phyloP scores from a whole-genome alignment of 2,329 filamentous ascomycete species.

The Gremmenia infestans region DNA sequence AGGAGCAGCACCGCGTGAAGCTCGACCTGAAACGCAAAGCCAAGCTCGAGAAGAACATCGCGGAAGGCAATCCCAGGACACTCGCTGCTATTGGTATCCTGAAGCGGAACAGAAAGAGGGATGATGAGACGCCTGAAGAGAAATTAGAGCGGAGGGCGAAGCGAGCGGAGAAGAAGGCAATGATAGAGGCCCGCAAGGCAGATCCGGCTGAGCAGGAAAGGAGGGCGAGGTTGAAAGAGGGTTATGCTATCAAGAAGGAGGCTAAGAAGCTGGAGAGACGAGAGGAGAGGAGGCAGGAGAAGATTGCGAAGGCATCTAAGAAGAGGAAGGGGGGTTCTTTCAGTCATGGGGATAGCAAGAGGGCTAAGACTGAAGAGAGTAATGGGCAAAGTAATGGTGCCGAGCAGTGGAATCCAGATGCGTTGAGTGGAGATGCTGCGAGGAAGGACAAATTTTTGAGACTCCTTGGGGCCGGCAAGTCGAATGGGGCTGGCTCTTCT shows the following conservation, averaged over 20 bases:
- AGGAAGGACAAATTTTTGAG: conserved; percentile 29
- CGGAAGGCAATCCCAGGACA: background rate
- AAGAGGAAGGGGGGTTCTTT: conserved; percentile 7
- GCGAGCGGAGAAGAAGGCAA: conserved; percentile 2
- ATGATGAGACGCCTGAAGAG: background rate
- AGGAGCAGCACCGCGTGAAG: background rate
- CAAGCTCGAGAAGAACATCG: background rate
- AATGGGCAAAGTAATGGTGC: background rate
- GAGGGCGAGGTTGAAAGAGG: background rate
- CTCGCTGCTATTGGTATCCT: background rate
- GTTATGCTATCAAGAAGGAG: background rate
- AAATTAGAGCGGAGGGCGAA: background rate
- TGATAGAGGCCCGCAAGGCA: conserved; percentile 3
- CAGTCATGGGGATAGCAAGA: conserved; percentile 8
- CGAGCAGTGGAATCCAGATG: conserved; percentile 22
- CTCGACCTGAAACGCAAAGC: background rate
- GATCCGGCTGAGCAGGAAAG: background rate
- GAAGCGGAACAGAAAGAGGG: background rate
- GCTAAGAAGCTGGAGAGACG: background rate
- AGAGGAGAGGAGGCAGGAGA: background rate
- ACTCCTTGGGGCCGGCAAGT: conserved; percentile 23
- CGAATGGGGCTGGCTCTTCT: background rate
- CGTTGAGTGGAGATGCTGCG: conserved; percentile 23
- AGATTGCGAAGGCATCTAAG: conserved; percentile 1
- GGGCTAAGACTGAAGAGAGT: background rate